Evolutionary conservation across 345 rosid genomes (phyloP), one percentile per base, ranked within the genome.

Genomic region (Orychophragmus violaceus): DNA sequence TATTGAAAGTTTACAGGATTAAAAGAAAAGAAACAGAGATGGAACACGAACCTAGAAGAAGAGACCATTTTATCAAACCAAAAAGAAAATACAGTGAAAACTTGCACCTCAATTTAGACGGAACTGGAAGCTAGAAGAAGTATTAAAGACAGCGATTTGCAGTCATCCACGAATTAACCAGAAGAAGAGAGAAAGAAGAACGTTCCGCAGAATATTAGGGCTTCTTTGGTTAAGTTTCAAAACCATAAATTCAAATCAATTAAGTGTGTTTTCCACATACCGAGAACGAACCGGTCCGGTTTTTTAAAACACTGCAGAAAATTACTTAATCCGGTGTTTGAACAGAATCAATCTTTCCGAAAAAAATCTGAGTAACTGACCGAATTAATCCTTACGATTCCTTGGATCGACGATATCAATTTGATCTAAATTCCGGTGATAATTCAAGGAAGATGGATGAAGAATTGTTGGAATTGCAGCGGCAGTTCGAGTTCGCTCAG

Each of bases 401-500:
- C 2, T 53, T 49, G 65, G n/a, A 22, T 24, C 36, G 58, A 12
- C 64, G 46, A 68, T 48, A 27, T 56, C 49, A 29, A 1, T 51
- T 21, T 60, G 51, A 74, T 59, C 68, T 3, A 27, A 22, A 25
- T 18, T 18, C 16, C 19, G 32, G 50, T 19, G 59, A 27, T 62
- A 25, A 9, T 3, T 0, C 10, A 27, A 36, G 59, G 60, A 42
- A 58, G 42, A 93, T 93, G 98, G 98, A 93, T 73, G 94, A 81
- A 9, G 98, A 93, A 62, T 77, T 90, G 81, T 77, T 85, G 66
- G 94, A 90, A 81, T 62, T 93, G 83, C 96, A 86, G 82, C 78
- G 79, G 54, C 98, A 93, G 78, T 88, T 93, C 63, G 97, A 90
- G 87, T 90, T 74, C 27, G 98, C 98, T 49, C 98, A 90, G 63